A percentile compares a stretch with the other conserved stretches of the same genome.
Conservation (phyloP, 176 grass and related monocot genomes). For the Microstegium vimineum region DNA sequence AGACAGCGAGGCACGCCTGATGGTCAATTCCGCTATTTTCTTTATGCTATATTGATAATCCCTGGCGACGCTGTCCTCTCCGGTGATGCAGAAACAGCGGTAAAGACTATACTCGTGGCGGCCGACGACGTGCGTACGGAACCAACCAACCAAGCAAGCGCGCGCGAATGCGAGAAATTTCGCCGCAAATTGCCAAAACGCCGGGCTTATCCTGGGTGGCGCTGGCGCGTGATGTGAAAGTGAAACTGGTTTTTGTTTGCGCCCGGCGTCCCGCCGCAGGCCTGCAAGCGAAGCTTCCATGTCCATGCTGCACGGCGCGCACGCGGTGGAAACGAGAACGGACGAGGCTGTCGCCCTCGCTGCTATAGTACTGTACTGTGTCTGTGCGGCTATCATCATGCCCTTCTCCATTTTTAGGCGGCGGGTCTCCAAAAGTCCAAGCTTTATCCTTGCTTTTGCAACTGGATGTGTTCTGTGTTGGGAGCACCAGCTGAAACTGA, state of each 20-base stretch:
- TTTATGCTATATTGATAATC: not conserved
- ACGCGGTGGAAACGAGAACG: not conserved
- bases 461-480: not conserved
- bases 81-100: not conserved
- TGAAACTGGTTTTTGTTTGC: slow-evolving; percentile 12
- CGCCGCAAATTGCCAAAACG: not conserved
- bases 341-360: not conserved
- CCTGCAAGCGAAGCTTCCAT: slow-evolving; percentile 17
- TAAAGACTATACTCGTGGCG: not conserved
- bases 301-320: not conserved
- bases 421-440: not conserved
- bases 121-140: not conserved
- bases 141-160: not conserved
- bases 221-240: slow-evolving; percentile 1
- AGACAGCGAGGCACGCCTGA: not conserved
- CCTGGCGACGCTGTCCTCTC: not conserved
- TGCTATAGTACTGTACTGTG: not conserved
- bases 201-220: not conserved
- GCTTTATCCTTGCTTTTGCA: not conserved
- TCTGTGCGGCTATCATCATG: not conserved
- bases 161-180: not conserved
- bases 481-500: not conserved
- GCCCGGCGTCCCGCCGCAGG: not conserved
- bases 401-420: not conserved
- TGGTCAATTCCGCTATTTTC: not conserved